Conservation (phyloP, 2,329 filamentous ascomycete species). For the Fusarium dlaminii region DNA sequence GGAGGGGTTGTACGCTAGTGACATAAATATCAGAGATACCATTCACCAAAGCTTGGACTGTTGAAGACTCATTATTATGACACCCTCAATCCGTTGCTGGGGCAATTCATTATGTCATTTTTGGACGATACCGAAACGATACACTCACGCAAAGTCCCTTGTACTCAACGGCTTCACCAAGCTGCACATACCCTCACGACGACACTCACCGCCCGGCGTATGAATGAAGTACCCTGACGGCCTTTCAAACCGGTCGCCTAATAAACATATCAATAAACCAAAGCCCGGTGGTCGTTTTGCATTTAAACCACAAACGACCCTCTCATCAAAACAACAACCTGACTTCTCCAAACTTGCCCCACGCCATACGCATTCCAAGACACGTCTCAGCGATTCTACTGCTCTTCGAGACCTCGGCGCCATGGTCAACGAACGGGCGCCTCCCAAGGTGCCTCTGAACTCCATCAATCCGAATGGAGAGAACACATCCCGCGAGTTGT, state of each 20-base stretch:
- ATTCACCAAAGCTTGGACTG: not conserved
- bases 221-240: slow-evolving; percentile 22
- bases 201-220: slow-evolving; percentile 13
- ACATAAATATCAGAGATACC: not conserved
- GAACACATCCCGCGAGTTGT: slow-evolving; percentile 37
- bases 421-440: slow-evolving; percentile 61
- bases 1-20: not conserved
- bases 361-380: not conserved
- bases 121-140: slow-evolving; percentile 10
- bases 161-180: slow-evolving; percentile 30
- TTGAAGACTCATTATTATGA: not conserved
- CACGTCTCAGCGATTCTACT: slow-evolving; percentile 12
- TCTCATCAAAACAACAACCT: slow-evolving; percentile 28
- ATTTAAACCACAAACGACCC: slow-evolving; percentile 34
- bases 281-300: slow-evolving; percentile 32
- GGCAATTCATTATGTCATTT: slow-evolving; percentile 42
- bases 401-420: slow-evolving; percentile 32
- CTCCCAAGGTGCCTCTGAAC: slow-evolving; percentile 55
- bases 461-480: slow-evolving; percentile 49
- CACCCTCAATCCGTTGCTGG: slow-evolving; percentile 33
- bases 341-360: slow-evolving; percentile 28
- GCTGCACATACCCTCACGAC: slow-evolving; percentile 26
- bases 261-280: not conserved
- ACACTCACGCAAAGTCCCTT: slow-evolving; percentile 18
- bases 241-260: not conserved